phyloP scores from a whole-genome alignment of 164 flowering plant species.

The Tinospora cordifolia region DNA sequence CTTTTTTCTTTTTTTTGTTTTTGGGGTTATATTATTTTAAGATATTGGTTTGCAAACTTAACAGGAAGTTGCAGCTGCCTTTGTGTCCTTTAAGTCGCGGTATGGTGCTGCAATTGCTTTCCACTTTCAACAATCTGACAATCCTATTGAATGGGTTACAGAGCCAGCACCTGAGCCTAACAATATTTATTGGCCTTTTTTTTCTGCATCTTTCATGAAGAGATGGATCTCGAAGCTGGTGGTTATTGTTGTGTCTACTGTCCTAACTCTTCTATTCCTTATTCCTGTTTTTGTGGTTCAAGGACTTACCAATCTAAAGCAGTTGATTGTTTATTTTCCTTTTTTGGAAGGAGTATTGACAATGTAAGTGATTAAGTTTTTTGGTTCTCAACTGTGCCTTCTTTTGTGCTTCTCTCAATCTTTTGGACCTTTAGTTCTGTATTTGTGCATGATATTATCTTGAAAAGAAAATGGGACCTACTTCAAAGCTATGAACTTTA shows the following conservation, averaged over 20 bases:
- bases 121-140: conserved; percentile 54
- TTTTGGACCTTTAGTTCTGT: too few relatives aligned
- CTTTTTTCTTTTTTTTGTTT: too few relatives aligned
- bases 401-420: background rate
- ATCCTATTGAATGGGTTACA: conserved; percentile 77
- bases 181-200: conserved; percentile 93
- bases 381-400: background rate
- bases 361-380: conserved; percentile 43
- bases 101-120: conserved; percentile 65
- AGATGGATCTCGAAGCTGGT: conserved; percentile 70
- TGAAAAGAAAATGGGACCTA: too few relatives aligned
- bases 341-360: conserved; percentile 55
- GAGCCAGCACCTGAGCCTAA: conserved; percentile 84
- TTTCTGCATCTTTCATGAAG: conserved; percentile 57
- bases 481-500: too few relatives aligned
- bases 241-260: conserved; percentile 43
- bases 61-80: conserved; percentile 81
- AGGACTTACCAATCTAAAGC: conserved; percentile 73
- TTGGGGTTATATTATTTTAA: conserved; percentile 13
- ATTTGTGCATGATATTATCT: too few relatives aligned
- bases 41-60: conserved; percentile 3
- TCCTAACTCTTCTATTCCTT: conserved; percentile 68
- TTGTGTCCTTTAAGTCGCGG: conserved; percentile 83
- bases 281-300: conserved; percentile 78
- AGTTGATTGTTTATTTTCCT: conserved; percentile 64